Evolutionary conservation across 208 protist genomes (phyloP), one percentile per base, ranked within the genome.

Genomic region (Wallacemonas rigidus): DNA sequence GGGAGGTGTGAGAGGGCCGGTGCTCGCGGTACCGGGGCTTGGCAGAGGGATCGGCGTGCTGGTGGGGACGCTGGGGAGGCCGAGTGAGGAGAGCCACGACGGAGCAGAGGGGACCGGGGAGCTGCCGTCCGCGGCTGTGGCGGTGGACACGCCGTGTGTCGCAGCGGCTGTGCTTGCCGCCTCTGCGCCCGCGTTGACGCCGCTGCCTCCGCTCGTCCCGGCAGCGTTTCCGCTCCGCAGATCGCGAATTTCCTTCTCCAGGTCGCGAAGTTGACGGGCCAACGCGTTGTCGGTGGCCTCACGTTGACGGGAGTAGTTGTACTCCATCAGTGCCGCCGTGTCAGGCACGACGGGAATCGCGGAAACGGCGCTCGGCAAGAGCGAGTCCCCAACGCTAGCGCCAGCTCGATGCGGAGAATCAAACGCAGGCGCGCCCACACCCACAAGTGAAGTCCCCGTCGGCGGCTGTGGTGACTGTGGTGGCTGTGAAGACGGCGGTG

Each of bases 341-440:
- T 95, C 90, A 8, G 90, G 90, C 55, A 95, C 81, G 39, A 95
- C 75, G 8, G 90, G 90, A 39, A 95, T 68, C 17, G 86, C 58
- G 17, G 77, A 56, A 15, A 95, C 50, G 14, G 60, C 60, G 6
- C 60, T 48, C 41, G 60, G 60, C 26, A 61, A 14, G 12, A 61
- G 54, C 45, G 38, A 54, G 35, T 5, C 35, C 35, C 50, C 39
- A 44, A 0, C 11, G 50, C 15, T 61, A 2, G 62, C 17, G 9
- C n/a, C 1, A 9, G 15, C 67, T 6, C 45, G 45, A 50, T 50
- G 45, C 39, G 35, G 56, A 14, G 55, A 57, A 48, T 54, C 39
- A 62, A 55, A 62, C 47, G 72, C 41, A 67, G 39, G 60, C 17
- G 60, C 17, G 11, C n/a, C 39, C 11, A 44, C 5, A 41, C 14